These are phyloP conservation scores for Gnetum montanum DNA, from an alignment of 75 land plant species.

Conservation along the genomic window DNA sequence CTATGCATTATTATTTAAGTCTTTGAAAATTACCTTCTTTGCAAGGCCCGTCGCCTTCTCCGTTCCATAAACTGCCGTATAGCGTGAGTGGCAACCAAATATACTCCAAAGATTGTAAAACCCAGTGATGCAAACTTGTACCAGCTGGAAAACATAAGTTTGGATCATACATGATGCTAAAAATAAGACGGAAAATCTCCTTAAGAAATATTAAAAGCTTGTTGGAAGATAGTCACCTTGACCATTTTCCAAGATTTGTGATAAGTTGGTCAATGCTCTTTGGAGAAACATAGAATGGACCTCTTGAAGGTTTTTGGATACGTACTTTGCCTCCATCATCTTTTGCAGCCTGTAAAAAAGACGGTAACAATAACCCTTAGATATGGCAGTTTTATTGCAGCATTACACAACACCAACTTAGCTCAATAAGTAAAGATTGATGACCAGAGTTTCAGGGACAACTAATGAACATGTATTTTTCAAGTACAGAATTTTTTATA, in stretches of 20 bases:
- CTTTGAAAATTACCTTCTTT: conserved; percentile 45
- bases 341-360: conserved; percentile 61
- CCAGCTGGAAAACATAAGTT: conserved; percentile 48
- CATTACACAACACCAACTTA: too few relatives aligned
- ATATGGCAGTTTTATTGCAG: too few relatives aligned
- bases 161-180: neutral
- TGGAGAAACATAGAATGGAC: conserved; percentile 95
- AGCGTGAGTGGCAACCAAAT: conserved; percentile 66
- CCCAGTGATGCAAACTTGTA: conserved; percentile 88
- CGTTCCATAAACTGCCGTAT: conserved; percentile 62
- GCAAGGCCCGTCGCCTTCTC: conserved; percentile 65
- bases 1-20: too few relatives aligned
- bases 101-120: conserved; percentile 68
- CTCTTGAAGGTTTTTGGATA: conserved; percentile 84
- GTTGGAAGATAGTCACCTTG: conserved; percentile 46
- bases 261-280: conserved; percentile 87
- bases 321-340: conserved; percentile 84
- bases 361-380: too few relatives aligned
- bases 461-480: too few relatives aligned
- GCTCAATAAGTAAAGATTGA: too few relatives aligned
- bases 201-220: too few relatives aligned
- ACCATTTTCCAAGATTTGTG: conserved; percentile 78
- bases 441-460: too few relatives aligned
- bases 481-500: too few relatives aligned
- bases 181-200: neutral